A percentile compares a stretch with the other conserved stretches of the same genome.
Conservation (phyloP, 2,329 filamentous ascomycete species). For the Chaetomium sp. region DNA sequence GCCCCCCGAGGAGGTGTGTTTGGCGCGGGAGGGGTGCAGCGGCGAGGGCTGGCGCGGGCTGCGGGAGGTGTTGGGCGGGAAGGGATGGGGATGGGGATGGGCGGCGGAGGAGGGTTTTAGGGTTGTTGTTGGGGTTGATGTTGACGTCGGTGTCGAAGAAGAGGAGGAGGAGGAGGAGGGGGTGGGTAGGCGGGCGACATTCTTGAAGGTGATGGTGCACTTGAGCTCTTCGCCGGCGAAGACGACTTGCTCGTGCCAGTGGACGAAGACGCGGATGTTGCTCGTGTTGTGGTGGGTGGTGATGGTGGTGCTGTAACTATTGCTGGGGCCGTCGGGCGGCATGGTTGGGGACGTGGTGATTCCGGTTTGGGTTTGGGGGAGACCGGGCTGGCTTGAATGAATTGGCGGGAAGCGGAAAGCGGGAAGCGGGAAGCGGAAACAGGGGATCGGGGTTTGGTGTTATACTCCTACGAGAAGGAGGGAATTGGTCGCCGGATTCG, state of each 20-base stretch:
- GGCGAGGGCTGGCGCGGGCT: conserved; percentile 48
- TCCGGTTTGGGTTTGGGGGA: too few species aligned
- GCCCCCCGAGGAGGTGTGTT: conserved; percentile 35
- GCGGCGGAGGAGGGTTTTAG: conserved; percentile 24
- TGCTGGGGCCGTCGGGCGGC: conserved; percentile 25
- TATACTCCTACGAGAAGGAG: conserved; percentile 4
- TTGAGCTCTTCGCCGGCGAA: conserved; percentile 96
- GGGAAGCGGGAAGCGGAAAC: conserved; percentile 2
- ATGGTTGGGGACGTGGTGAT: conserved; percentile 14
- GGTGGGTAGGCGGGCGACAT: conserved; percentile 58
- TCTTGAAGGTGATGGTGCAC: conserved; percentile 96
- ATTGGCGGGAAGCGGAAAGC: too few species aligned
- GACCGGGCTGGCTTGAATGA: background rate
- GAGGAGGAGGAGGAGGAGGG: conserved; percentile 29
- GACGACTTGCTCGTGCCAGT: conserved; percentile 90
- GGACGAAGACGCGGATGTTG: conserved; percentile 93
- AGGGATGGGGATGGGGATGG: conserved; percentile 17
- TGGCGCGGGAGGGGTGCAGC: conserved; percentile 44
- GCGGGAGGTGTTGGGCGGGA: conserved; percentile 36
- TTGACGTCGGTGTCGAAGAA: conserved; percentile 17
- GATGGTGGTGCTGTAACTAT: background rate
- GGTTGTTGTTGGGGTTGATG: conserved; percentile 17
- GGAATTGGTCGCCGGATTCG: conserved; percentile 25
- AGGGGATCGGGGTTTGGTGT: conserved; percentile 1
- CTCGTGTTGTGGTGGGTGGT: conserved; percentile 44